Evolutionary conservation across 2,329 filamentous ascomycete species (phyloP), one percentile per base, ranked within the genome.

Genomic region (Botrytis fragariae): DNA sequence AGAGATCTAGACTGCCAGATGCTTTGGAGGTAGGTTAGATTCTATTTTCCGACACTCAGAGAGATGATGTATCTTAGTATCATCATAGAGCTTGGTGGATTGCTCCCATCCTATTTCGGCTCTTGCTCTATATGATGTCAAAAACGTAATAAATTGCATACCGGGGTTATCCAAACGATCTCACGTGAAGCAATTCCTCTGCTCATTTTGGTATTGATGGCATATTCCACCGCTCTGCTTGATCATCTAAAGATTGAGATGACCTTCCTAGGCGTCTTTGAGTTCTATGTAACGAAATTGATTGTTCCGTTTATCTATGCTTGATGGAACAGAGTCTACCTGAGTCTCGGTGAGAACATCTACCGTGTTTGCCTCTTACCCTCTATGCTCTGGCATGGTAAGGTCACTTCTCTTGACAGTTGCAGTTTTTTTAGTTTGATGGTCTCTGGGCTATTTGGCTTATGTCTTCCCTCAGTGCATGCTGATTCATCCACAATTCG

Each of bases 71-170:
- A 14, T 51, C 25, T 25, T 16, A 54, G 25, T n/a, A 29, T 7
- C 2, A 29, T 54, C n/a, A 29, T 54, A 29, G 2, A 54, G n/a
- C n/a, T 54, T 3, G 2, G 2, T 29, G n/a, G 8, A 18, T 3
- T 54, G 0, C 25, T 54, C 6, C 51, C 6, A 29, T 54, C 3
- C 25, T 18, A 6, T 3, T 16, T 54, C 3, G 1, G 0, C 8
- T 54, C 51, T 54, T 29, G n/a, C 6, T 18, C 51, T 2, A 18
- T 16, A 8, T 54, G n/a, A 29, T 29, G 14, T 54, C 14, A 6
- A 3, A 8, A 8, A 29, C 3, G 4, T 29, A 1, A 18, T 3
- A 51, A 51, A 51, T 0, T 1, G 1, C 12, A 16, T 14, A 51
- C 48, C 12, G 5, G 25, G 25, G 48, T 51, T 51, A 1, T 4